Evolutionary conservation across 1,284 basidiomycete species (phyloP).

Genomic region (Fistulinella cinereoalba): DNA sequence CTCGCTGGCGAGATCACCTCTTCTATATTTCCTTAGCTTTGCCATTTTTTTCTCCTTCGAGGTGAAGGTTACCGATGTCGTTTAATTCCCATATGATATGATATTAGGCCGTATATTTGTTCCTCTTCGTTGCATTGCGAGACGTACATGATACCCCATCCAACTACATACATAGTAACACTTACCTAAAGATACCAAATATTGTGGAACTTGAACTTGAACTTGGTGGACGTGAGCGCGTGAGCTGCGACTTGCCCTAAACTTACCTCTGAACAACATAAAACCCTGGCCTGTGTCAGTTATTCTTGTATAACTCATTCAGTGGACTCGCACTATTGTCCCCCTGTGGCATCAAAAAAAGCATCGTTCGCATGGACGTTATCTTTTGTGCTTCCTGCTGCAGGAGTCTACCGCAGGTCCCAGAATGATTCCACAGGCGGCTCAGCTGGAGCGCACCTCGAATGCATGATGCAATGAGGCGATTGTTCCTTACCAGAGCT

Average conservation of each 20-base stretch:
- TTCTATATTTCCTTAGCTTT: background rate
- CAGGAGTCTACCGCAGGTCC: constrained; percentile 53
- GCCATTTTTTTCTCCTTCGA: background rate
- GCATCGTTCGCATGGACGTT: background rate
- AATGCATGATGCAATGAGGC: constrained; percentile 28
- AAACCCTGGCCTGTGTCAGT: accelerated
- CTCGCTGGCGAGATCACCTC: constrained; percentile 5
- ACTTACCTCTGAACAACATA: background rate
- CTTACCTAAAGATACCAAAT: background rate
- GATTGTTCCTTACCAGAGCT: constrained; percentile 51
- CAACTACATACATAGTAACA: background rate
- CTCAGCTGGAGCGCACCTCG: constrained; percentile 47
- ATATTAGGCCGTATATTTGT: background rate
- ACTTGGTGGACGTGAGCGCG: too few relatives aligned
- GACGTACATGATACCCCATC: constrained; percentile 4
- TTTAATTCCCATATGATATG: too few relatives aligned
- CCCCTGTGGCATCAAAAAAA: constrained; percentile 36
- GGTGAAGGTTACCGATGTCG: too few relatives aligned
- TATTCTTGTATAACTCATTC: constrained; percentile 39
- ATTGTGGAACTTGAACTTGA: background rate
- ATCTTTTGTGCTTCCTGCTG: constrained; percentile 21
- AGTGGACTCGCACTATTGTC: constrained; percentile 53
- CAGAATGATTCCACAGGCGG: constrained; percentile 33
- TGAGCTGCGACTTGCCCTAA: constrained; percentile 24
- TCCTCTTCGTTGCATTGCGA: constrained; percentile 1